Evolutionary conservation across 306 rosid genomes (phyloP).

Genomic region (Ormosia semicastrata): DNA sequence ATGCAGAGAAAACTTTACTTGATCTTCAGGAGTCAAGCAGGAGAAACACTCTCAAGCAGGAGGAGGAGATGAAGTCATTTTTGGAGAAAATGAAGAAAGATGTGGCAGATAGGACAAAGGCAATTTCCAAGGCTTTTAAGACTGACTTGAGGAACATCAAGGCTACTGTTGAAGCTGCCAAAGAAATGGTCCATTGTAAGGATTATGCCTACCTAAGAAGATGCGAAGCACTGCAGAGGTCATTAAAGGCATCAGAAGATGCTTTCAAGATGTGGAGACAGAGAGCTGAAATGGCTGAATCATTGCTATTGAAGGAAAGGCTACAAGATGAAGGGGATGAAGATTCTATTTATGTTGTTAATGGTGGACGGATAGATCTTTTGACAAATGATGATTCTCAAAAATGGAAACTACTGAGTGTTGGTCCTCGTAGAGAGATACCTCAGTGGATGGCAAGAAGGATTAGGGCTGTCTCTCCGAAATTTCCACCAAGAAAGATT

Average conservation of each 20-base stretch:
- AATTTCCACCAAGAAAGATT: constrained; percentile 69
- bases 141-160: constrained; percentile 61
- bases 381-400: constrained; percentile 60
- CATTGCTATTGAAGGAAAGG: constrained; percentile 57
- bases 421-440: constrained; percentile 79
- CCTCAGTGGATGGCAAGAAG: constrained; percentile 87
- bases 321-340: constrained; percentile 37
- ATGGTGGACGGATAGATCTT: constrained; percentile 80
- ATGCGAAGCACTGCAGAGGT: constrained; percentile 67
- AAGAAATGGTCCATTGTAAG: constrained; percentile 46
- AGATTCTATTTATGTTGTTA: constrained; percentile 53
- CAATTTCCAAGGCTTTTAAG: constrained; percentile 60
- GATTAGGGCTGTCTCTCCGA: constrained; percentile 60
- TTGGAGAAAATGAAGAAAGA: constrained; percentile 67
- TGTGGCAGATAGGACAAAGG: constrained; percentile 49
- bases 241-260: constrained; percentile 65
- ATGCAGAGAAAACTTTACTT: constrained; percentile 57
- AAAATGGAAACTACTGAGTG: constrained; percentile 76
- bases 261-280: constrained; percentile 62
- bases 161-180: constrained; percentile 68
- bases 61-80: constrained; percentile 62
- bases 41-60: constrained; percentile 47
- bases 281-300: constrained; percentile 67
- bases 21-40: constrained; percentile 55
- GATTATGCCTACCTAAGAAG: constrained; percentile 68